These are phyloP conservation scores for Fomitiporia mediterranea DNA, from an alignment of 1,284 basidiomycete species.

Conservation along the genomic window DNA sequence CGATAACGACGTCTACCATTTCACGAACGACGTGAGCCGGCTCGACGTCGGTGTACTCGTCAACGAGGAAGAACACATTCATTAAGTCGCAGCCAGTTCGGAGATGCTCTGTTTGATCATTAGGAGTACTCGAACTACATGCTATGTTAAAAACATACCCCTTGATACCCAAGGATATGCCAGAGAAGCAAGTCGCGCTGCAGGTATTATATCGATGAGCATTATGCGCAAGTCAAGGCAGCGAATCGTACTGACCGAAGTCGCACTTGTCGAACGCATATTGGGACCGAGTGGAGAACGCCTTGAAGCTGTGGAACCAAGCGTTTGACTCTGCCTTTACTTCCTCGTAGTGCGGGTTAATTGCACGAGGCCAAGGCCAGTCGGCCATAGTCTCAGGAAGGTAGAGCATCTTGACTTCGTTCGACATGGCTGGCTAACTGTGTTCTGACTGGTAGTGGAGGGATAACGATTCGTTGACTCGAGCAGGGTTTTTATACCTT, in stretches of 20 bases:
- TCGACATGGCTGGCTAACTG: no score
- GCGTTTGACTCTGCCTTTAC: neutral
- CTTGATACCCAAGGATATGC: slow-evolving; percentile 24
- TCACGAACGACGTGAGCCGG: slow-evolving; percentile 24
- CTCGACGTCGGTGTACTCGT: slow-evolving; percentile 38
- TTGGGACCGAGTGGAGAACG: slow-evolving; percentile 11
- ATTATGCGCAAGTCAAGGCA: neutral
- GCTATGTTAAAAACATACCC: neutral
- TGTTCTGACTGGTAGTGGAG: no score
- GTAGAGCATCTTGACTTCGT: neutral
- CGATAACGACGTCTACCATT: slow-evolving; percentile 32
- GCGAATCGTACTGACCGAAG: slow-evolving; percentile 16
- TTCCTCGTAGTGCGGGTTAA: slow-evolving; percentile 7
- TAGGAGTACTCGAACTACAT: neutral
- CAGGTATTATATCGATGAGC: neutral
- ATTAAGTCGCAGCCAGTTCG: slow-evolving; percentile 37
- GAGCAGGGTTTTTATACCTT: no score
- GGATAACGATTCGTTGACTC: no score
- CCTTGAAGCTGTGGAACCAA: slow-evolving; percentile 11
- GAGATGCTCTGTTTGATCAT: slow-evolving; percentile 20
- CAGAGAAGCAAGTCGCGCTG: slow-evolving; percentile 22
- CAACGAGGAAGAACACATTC: slow-evolving; percentile 39
- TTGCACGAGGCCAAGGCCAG: slow-evolving; percentile 8
- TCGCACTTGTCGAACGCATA: slow-evolving; percentile 21
- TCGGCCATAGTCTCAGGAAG: slow-evolving; percentile 5